A percentile compares a stretch with the other conserved stretches of the same genome.
These are phyloP conservation scores for Alternaria alternata DNA, from an alignment of 2,329 filamentous ascomycete genomes.

Conservation along the genomic window DNA sequence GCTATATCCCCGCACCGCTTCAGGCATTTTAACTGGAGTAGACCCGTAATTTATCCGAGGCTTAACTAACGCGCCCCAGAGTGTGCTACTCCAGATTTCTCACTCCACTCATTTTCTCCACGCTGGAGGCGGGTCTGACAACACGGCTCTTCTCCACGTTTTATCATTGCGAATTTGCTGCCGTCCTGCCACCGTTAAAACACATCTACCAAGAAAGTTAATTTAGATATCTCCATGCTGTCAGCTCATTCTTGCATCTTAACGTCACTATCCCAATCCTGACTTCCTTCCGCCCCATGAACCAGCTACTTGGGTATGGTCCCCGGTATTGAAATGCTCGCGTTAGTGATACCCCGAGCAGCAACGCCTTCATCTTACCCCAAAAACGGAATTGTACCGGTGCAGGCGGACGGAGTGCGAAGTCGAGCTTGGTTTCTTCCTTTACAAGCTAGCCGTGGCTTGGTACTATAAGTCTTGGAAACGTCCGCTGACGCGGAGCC, in stretches of 20 bases:
- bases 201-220: background rate
- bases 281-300: background rate
- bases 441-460: conserved; percentile 11
- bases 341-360: conserved; percentile 24
- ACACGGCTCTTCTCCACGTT: background rate
- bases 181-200: background rate
- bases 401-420: conserved; percentile 21
- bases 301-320: background rate
- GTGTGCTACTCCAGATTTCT: conserved; percentile 1
- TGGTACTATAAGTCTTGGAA: background rate
- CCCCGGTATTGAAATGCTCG: conserved; percentile 3
- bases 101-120: conserved; percentile 1
- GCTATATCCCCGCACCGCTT: conserved; percentile 22
- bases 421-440: conserved; percentile 18
- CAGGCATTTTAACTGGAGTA: conserved; percentile 9
- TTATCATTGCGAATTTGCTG: background rate
- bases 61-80: background rate
- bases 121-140: background rate
- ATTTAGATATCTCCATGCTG: background rate
- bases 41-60: conserved; percentile 5
- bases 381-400: background rate
- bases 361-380: background rate
- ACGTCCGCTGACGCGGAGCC: conserved; percentile 2
- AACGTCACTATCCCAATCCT: background rate
- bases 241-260: background rate